phyloP scores from a whole-genome alignment of 108 stramenopile species.

The Chaetoceros tenuissimus region DNA sequence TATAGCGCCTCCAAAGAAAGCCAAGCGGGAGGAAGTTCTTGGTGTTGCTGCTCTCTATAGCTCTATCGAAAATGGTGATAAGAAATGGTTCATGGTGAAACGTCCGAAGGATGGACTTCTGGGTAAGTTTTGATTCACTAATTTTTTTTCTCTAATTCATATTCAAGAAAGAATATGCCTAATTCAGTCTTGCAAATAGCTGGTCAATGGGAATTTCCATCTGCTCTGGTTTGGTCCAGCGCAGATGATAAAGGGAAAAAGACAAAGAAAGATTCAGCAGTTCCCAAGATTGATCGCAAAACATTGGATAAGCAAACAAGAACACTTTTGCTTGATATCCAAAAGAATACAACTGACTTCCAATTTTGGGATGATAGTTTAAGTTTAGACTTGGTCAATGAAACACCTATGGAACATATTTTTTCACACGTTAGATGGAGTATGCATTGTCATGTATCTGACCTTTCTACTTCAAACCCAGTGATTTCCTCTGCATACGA shows the following conservation, averaged over 20 bases:
- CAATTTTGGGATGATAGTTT: background rate
- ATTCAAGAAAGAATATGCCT: too few species aligned
- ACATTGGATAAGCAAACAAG: background rate
- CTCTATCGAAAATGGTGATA: conserved; percentile 6
- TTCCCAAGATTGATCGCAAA: background rate
- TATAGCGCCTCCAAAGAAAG: conserved; percentile 62
- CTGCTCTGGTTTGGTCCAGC: conserved; percentile 39
- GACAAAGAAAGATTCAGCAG: conserved; percentile 19
- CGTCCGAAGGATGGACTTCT: conserved; percentile 60
- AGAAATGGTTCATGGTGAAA: conserved; percentile 63
- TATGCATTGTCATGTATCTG: conserved; percentile 30
- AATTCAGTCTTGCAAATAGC: too few species aligned
- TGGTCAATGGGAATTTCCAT: conserved; percentile 86
- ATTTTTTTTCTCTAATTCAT: background rate
- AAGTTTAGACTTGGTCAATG: conserved; percentile 20
- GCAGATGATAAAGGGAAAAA: conserved; percentile 11
- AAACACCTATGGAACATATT: conserved; percentile 60
- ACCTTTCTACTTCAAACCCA: background rate
- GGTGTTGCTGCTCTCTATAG: conserved; percentile 47
- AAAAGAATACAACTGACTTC: background rate
- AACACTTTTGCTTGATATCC: background rate
- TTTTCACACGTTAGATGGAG: conserved; percentile 75
- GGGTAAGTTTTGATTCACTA: conserved; percentile 3
- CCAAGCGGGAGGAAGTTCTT: conserved; percentile 73
- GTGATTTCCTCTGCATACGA: conserved; percentile 8